A percentile compares a stretch with the other conserved stretches of the same genome.
Evolutionary conservation across 306 rosid species (phyloP).

Genomic region (Lithocarpus polystachyus): DNA sequence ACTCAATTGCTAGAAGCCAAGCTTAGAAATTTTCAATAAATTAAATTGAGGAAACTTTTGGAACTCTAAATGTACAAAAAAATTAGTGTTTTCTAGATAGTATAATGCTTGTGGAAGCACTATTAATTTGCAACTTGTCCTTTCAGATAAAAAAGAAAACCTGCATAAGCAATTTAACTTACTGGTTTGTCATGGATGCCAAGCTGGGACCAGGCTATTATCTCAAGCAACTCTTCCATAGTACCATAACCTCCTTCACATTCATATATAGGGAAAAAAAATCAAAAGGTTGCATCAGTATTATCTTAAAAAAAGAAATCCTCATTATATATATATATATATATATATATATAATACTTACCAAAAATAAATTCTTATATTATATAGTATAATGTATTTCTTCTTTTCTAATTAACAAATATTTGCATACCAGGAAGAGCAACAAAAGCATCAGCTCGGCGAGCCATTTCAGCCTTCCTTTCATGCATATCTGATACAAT

Average conservation of each 20-base stretch:
- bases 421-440: constrained; percentile 23
- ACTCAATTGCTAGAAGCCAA: too few species aligned
- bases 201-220: constrained; percentile 42
- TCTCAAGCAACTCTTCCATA: constrained; percentile 40
- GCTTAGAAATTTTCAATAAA: too few species aligned
- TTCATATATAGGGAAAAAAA: not conserved
- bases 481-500: constrained; percentile 33
- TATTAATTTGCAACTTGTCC: not conserved
- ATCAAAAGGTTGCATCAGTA: not conserved
- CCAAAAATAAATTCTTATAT: not conserved
- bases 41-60: too few species aligned
- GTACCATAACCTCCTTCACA: constrained; percentile 28
- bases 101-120: not conserved
- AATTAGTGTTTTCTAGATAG: too few species aligned
- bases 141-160: not conserved
- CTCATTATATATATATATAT: not conserved
- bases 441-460: constrained; percentile 29
- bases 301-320: not conserved
- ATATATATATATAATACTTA: not conserved
- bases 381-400: not conserved
- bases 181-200: constrained; percentile 46
- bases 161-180: not conserved
- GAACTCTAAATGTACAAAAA: too few species aligned
- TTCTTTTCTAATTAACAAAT: not conserved
- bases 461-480: constrained; percentile 32